Base-by-base conservation (phyloP, 1,284 basidiomycete genomes). In the Ustilago crameri region DNA sequence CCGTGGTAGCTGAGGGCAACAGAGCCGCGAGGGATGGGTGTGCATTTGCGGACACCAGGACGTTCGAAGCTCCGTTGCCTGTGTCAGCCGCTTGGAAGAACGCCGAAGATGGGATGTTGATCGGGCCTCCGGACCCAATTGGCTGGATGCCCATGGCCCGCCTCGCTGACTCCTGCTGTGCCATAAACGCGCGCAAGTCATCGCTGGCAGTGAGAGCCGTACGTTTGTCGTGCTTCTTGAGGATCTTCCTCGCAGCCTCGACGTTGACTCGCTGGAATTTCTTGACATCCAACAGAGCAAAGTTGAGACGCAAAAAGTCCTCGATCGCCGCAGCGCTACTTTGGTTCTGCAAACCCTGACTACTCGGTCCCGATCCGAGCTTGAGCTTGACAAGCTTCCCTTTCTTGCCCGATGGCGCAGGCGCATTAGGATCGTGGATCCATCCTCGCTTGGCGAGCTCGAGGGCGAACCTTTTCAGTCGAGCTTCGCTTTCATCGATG, bases 191-290 rank as follows among this genome's bases (percentile, higher is more conserved):
- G 20, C 76, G 40, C 47, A 80, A 43, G 30, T 78, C 78, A 27
- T 60, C 56, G 49, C 74, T 73, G 2, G 87, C 87, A 4, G 86
- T 87, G 9, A 88, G 73, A 0, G 81, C 80, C 0, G 92, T 93
- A 5, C 93, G 89, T 83, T 96, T 97, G 26, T 92, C 88, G 82
- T 96, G 95, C 83, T 97, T 97, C 86, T 97, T 96, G 64, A 96
- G 88, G 35, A 85, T 85, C 78, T 85, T 85, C n/a, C 84, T 67
- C 18, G 84, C 84, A 0, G 94, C 95, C 83, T 96, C 93, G 8
- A 91, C 87, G 74, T 93, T 97, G 9, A 93, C 93, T 34, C 88
- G 84, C 82, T 95, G 91, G 80, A 81, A 82, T 54, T 93, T 91
- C 83, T 94, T 94, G 46, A 96, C 84, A 78, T 95, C 90, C 48